Conservation (phyloP, 441 rosid species). For the Populus hybrid region DNA sequence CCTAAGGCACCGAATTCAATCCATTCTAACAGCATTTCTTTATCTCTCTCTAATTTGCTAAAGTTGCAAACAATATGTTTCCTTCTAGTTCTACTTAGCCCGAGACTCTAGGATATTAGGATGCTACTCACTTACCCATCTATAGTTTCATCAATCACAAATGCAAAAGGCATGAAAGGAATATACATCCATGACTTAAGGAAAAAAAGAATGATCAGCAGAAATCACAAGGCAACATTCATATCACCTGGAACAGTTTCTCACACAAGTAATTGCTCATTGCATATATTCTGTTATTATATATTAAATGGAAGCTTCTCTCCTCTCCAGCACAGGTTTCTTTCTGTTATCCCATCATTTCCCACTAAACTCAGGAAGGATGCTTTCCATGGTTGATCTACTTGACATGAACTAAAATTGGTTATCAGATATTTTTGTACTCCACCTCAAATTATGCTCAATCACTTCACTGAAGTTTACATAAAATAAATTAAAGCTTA, state of each 20-base stretch:
- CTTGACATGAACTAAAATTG: background rate
- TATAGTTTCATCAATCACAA: too few species aligned
- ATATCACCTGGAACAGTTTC: too few species aligned
- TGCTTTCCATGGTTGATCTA: too few species aligned
- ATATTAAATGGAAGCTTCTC: background rate
- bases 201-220: too few species aligned
- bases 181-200: too few species aligned
- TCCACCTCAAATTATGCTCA: background rate
- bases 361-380: background rate
- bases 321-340: background rate
- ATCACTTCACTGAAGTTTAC: background rate
- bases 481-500: too few species aligned
- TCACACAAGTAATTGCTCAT: too few species aligned
- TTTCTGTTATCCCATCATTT: background rate
- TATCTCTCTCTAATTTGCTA: background rate
- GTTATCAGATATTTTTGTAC: background rate
- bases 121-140: too few species aligned
- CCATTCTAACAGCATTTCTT: background rate
- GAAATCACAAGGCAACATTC: too few species aligned
- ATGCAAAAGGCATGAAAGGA: too few species aligned
- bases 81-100: background rate
- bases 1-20: background rate
- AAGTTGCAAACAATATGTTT: background rate
- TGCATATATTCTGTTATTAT: too few species aligned
- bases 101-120: background rate